phyloP scores from a whole-genome alignment of 2,329 filamentous ascomycete species.

The Epichloe gansuensis region DNA sequence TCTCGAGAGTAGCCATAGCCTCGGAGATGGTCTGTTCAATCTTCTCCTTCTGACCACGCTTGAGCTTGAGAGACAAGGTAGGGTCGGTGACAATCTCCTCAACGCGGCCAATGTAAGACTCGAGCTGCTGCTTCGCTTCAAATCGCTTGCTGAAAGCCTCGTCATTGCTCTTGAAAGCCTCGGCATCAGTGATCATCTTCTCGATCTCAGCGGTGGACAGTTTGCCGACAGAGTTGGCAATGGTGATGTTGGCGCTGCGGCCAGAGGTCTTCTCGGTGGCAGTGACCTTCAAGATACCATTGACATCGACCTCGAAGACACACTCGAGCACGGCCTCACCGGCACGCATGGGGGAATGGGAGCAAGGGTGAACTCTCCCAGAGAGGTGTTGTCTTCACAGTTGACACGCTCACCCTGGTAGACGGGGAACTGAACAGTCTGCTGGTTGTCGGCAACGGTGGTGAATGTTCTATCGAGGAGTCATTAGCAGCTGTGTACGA shows the following conservation, averaged over 20 bases:
- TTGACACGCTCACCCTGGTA: constrained; percentile 96
- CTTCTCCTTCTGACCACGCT: constrained; percentile 99
- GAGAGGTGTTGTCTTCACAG: constrained; percentile 95
- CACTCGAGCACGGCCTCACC: constrained; percentile 95
- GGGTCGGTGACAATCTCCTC: constrained; percentile 99
- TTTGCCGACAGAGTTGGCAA: constrained; percentile 98
- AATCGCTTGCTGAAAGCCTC: constrained; percentile 99
- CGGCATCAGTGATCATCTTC: constrained; percentile 92
- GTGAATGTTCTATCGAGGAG: constrained; percentile 54
- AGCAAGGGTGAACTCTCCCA: constrained; percentile 93
- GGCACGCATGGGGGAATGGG: constrained; percentile 80
- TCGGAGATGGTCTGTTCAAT: constrained; percentile 95
- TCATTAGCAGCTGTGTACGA: neutral
- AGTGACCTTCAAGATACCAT: constrained; percentile 99
- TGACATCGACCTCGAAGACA: constrained; percentile 99
- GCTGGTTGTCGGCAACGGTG: constrained; percentile 66
- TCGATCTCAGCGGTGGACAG: constrained; percentile 90
- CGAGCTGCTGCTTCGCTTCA: constrained; percentile 97
- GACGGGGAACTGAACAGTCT: constrained; percentile 65
- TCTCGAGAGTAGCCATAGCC: constrained; percentile 93
- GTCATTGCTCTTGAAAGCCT: constrained; percentile 97
- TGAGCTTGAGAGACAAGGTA: constrained; percentile 89
- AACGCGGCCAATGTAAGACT: constrained; percentile 96
- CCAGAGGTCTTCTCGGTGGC: constrained; percentile 98
- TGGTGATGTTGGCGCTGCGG: constrained; percentile 98